Base-by-base conservation (phyloP, 768 basidiomycete species). In the Naematelia aurantialba region DNA sequence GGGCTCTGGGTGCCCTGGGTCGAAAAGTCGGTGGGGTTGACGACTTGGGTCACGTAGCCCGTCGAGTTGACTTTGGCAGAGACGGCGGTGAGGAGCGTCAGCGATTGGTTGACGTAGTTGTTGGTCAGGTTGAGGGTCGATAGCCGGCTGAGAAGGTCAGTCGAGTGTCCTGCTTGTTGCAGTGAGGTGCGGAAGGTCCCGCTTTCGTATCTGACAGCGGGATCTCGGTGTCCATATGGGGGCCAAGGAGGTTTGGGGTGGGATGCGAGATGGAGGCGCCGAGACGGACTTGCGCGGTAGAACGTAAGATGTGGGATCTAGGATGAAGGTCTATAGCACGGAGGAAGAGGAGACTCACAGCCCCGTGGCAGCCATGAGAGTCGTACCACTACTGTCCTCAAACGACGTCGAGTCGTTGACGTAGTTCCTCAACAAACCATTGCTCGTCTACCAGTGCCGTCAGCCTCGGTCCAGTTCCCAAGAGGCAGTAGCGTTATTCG, bases 381-480 rank as follows among this genome's bases (percentile, higher is more conserved):
- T 72, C 0, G 79, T 76, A 8, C 76, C 70, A 1, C 80, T 72
- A 1, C 76, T 71, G 31, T 80, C 80, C 55, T 75, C 70, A 53
- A 80, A 80, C 1, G 65, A 59, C 1, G 70, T 60, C 3, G 66
- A 57, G 30, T 73, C 73, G 45, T 67, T 62, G 34, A 81, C 62
- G 64, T 81, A 80, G 59, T 81, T 79, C 8, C 74, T 74, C 21
- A 79, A 52, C 27, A 81, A 62, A 21, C 76, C 69, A 21, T 78
- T 65, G 8, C 71, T 59, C 8, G 66, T 75, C 76, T 79, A 57
- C 25, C 29, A 22, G 5, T 26, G n/a, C n/a, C n/a, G n/a, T n/a
- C n/a, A n/a, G n/a, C n/a, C n/a, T 58, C 29, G 59, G 53, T 50
- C 5, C 45, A 10, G n/a, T 11, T 31, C 42, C 45, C 10, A 12